Percentiles rank a stretch among this genome's conserved stretches.
Conservation (phyloP, 495 filamentous ascomycete species). For the Emericellopsis terricola region DNA sequence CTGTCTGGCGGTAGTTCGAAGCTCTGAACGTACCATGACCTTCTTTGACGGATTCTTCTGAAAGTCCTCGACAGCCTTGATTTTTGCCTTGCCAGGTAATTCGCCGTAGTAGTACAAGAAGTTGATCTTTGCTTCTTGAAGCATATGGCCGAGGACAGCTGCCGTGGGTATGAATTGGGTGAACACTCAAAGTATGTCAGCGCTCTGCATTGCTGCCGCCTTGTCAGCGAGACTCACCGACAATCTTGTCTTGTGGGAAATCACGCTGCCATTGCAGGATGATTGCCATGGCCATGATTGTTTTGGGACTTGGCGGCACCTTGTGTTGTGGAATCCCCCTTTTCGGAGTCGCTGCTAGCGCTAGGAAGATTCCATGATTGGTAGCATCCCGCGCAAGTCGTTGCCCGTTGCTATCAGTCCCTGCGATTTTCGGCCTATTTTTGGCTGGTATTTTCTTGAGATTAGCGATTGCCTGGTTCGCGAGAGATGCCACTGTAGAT, state of each 20-base stretch:
- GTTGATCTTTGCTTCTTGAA: conserved; percentile 3
- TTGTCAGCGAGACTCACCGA: conserved; percentile 6
- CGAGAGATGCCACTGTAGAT: too few relatives aligned
- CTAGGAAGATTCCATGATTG: conserved; percentile 1
- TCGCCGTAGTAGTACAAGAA: conserved; percentile 12
- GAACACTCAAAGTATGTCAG: conserved; percentile 10
- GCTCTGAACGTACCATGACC: conserved; percentile 10
- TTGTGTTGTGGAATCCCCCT: too few relatives aligned
- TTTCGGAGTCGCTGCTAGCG: too few relatives aligned
- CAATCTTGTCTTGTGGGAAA: conserved; percentile 20
- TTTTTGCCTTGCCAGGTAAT: conserved; percentile 5
- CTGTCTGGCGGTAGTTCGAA: background rate
- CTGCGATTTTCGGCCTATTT: too few relatives aligned
- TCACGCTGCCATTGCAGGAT: conserved; percentile 14
- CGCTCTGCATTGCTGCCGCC: background rate
- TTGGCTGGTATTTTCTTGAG: background rate
- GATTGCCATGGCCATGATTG: conserved; percentile 9
- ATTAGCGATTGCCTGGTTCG: too few relatives aligned
- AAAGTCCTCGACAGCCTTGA: conserved; percentile 9
- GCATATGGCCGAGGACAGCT: conserved; percentile 15
- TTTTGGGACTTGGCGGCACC: conserved; percentile 13
- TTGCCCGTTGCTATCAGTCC: conserved; percentile 1
- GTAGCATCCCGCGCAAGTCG: background rate
- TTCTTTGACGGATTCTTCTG: conserved; percentile 4
- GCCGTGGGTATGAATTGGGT: conserved; percentile 15